These are phyloP conservation scores for Ophiostoma piceae DNA, from an alignment of 2,329 filamentous ascomycete species.

Conservation along the genomic window DNA sequence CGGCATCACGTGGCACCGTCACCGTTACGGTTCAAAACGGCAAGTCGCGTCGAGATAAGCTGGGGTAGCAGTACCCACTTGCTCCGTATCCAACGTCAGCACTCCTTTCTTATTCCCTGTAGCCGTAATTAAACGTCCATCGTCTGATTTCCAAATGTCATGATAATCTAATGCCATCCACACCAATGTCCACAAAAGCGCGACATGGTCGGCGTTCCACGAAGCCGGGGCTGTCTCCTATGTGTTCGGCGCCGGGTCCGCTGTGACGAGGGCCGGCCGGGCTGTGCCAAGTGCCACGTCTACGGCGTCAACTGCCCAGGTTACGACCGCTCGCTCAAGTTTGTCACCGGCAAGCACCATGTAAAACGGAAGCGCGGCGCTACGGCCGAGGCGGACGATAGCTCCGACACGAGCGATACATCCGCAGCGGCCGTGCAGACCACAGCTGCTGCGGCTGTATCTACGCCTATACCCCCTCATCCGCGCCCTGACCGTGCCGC, in stretches of 20 bases:
- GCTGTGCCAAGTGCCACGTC: conserved; percentile 37
- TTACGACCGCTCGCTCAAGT: conserved; percentile 37
- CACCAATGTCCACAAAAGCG: neutral
- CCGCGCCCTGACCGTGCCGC: conserved; percentile 30
- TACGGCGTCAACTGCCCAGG: conserved; percentile 35
- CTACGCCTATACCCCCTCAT: neutral
- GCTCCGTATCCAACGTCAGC: neutral
- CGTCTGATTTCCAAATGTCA: neutral
- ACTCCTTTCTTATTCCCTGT: neutral
- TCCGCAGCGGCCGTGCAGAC: neutral
- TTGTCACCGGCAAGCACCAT: conserved; percentile 39
- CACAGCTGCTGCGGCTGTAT: neutral
- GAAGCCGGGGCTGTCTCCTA: conserved; percentile 38
- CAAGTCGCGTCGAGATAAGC: neutral
- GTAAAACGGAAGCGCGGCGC: conserved; percentile 29
- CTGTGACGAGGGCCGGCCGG: conserved; percentile 43
- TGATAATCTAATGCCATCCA: too few species aligned
- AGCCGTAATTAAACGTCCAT: neutral
- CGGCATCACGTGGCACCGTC: neutral
- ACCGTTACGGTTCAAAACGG: neutral
- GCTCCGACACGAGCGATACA: neutral
- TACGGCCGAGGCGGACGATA: neutral
- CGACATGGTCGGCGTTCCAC: conserved; percentile 35
- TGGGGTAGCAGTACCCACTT: neutral
- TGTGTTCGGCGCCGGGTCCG: conserved; percentile 41